Evolutionary conservation across 257 asterid genomes (phyloP).

Genomic region (Plantago major): DNA sequence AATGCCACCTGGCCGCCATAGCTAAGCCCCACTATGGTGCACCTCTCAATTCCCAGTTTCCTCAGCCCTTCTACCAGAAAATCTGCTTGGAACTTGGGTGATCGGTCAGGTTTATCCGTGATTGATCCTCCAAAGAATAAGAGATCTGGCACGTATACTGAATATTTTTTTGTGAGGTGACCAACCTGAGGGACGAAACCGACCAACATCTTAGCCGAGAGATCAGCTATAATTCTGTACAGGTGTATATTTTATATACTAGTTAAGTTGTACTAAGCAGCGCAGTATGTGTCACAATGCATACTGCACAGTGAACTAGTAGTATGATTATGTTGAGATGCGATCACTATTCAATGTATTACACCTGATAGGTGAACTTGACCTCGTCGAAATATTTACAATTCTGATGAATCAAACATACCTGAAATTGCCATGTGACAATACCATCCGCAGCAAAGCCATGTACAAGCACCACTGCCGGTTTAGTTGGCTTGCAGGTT

Average conservation of each 20-base stretch:
- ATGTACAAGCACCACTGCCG: constrained; percentile 63
- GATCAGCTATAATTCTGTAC: background rate
- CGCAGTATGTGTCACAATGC: background rate
- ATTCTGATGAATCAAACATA: constrained; percentile 7
- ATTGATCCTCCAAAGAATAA: constrained; percentile 79
- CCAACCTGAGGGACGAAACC: constrained; percentile 41
- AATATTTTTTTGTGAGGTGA: constrained; percentile 52
- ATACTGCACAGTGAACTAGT: background rate
- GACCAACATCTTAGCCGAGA: background rate
- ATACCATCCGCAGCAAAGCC: constrained; percentile 84
- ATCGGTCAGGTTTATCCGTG: constrained; percentile 56
- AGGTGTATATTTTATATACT: background rate
- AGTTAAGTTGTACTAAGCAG: background rate
- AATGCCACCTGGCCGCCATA: constrained; percentile 96
- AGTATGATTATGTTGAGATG: too few relatives aligned
- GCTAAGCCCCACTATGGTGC: constrained; percentile 82
- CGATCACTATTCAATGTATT: too few relatives aligned
- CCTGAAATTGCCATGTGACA: constrained; percentile 81
- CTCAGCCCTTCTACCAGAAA: constrained; percentile 52
- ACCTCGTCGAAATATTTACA: too few relatives aligned
- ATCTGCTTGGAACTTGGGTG: constrained; percentile 79
- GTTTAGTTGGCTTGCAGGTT: constrained; percentile 36
- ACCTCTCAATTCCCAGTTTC: constrained; percentile 58
- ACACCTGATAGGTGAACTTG: too few relatives aligned
- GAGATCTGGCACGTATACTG: constrained; percentile 79